A percentile compares a stretch with the other conserved stretches of the same genome.
Evolutionary conservation across 305 asterid species (phyloP).

Genomic region (Andrographis paniculata): DNA sequence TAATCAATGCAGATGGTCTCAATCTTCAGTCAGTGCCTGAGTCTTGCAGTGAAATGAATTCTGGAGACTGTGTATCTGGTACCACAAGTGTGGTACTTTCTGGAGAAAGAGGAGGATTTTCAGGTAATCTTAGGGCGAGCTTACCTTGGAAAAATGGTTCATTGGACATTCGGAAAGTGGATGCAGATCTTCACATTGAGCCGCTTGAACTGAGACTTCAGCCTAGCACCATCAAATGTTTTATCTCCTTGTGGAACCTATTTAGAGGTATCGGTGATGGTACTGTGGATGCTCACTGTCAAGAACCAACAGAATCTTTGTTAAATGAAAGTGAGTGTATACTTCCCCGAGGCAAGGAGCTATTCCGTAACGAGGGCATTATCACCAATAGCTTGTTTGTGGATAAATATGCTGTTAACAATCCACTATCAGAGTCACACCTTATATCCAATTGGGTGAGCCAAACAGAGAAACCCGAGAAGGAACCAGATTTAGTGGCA

Average conservation of each 20-base stretch:
- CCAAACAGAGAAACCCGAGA: conserved; percentile 35
- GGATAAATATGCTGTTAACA: conserved; percentile 45
- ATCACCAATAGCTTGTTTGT: conserved; percentile 23
- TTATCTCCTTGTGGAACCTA: conserved; percentile 58
- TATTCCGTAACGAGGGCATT: conserved; percentile 28
- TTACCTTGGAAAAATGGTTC: conserved; percentile 98
- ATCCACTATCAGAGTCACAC: conserved; percentile 67
- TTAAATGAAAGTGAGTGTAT: conserved; percentile 33
- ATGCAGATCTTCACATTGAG: conserved; percentile 72
- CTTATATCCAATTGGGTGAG: conserved; percentile 91
- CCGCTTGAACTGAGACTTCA: conserved; percentile 74
- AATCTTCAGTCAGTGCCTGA: conserved; percentile 36
- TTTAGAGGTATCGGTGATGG: conserved; percentile 40
- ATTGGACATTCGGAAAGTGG: conserved; percentile 72
- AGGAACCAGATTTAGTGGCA: conserved; percentile 89
- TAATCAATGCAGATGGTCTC: conserved; percentile 49
- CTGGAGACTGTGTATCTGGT: conserved; percentile 35
- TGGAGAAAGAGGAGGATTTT: conserved; percentile 77
- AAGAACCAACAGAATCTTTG: conserved; percentile 32
- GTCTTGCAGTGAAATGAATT: conserved; percentile 28
- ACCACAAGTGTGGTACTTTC: conserved; percentile 47
- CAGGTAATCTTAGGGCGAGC: conserved; percentile 73
- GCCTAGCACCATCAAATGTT: conserved; percentile 57
- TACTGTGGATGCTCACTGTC: conserved; percentile 25
- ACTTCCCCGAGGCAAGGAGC: conserved; percentile 33